Evolutionary conservation across 2,329 filamentous ascomycete species (phyloP), one percentile per base, ranked within the genome.

Genomic region (Ascochyta pisi): DNA sequence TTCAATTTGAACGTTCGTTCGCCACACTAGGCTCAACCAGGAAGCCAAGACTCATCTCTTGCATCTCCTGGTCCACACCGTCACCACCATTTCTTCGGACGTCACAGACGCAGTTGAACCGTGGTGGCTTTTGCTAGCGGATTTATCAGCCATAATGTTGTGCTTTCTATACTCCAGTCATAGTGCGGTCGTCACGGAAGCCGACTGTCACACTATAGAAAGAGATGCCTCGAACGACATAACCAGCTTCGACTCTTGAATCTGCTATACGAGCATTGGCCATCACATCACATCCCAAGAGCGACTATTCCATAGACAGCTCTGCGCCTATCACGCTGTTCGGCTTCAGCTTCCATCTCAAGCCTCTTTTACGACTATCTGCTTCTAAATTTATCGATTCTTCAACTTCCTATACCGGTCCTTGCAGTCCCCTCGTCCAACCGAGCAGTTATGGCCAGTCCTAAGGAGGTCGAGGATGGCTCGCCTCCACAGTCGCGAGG

Each of bases 11-110:
- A 38, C 39, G 29, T 48, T 2, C 1, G 6, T 13, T 22, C 3
- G 39, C 24, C 39, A 40, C 16, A 41, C 51, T 61, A 61, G 26
- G 19, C 64, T 40, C 19, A 5, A 62, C 58, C 3, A 8, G 58
- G 70, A 40, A 63, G 68, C 66, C 68, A 68, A 71, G 68, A 42
- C 49, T 29, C 70, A 72, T 34, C 7, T 24, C 34, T 41, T 61
- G 63, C 66, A 65, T 64, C 15, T 34, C 26, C 33, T 44, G 54
- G 33, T 60, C 57, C 55, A 57, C 61, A 48, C 60, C 45, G 45
- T 62, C 49, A 64, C 57, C 54, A 60, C 54, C 49, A 53, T 55
- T 35, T 48, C 33, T 43, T 45, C 29, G 35, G 55, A 65, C 62
- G 63, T 67, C 66, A 69, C 61, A 54, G 50, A 54, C 50, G 60